phyloP scores from a whole-genome alignment of 2,329 filamentous ascomycete genomes.

The Delphinella strobiligena region DNA sequence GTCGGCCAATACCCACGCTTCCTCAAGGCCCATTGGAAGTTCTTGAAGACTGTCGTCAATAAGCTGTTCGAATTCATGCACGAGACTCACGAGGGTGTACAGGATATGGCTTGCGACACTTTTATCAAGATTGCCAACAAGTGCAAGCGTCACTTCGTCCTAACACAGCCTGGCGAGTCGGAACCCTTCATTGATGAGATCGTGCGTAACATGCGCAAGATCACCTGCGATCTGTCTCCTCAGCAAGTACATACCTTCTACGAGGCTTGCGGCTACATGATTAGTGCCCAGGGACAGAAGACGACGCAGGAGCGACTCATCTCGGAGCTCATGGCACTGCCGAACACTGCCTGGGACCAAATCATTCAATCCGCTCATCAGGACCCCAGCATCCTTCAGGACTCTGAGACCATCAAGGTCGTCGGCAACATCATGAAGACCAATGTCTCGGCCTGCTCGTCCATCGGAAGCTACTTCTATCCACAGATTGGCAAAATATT shows the following conservation, averaged over 20 bases:
- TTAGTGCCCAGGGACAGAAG: slow-evolving; percentile 92
- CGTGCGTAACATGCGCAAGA: slow-evolving; percentile 87
- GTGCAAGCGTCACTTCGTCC: slow-evolving; percentile 94
- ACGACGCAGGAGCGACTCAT: slow-evolving; percentile 85
- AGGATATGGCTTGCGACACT: slow-evolving; percentile 99
- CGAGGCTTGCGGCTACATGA: slow-evolving; percentile 98
- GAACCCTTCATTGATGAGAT: slow-evolving; percentile 99
- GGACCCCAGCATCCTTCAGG: slow-evolving; percentile 77
- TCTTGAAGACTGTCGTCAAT: slow-evolving; percentile 98
- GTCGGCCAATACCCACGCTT: slow-evolving; percentile 97
- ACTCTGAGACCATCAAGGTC: slow-evolving; percentile 92
- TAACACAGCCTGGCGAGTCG: slow-evolving; percentile 81
- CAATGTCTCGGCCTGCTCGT: slow-evolving; percentile 95
- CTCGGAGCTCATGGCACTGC: slow-evolving; percentile 81
- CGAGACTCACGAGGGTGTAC: slow-evolving; percentile 97
- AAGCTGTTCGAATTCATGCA: slow-evolving; percentile 99
- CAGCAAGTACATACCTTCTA: slow-evolving; percentile 99
- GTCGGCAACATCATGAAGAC: slow-evolving; percentile 99
- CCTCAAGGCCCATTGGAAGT: slow-evolving; percentile 98
- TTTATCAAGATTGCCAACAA: slow-evolving; percentile 99
- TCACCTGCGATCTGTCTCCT: slow-evolving; percentile 86
- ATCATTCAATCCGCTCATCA: slow-evolving; percentile 83
- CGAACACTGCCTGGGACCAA: slow-evolving; percentile 88
- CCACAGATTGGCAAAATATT: slow-evolving; percentile 97
- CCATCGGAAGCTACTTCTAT: slow-evolving; percentile 94